Conservation (phyloP, 2,329 filamentous ascomycete species). For the Calycina marina region DNA sequence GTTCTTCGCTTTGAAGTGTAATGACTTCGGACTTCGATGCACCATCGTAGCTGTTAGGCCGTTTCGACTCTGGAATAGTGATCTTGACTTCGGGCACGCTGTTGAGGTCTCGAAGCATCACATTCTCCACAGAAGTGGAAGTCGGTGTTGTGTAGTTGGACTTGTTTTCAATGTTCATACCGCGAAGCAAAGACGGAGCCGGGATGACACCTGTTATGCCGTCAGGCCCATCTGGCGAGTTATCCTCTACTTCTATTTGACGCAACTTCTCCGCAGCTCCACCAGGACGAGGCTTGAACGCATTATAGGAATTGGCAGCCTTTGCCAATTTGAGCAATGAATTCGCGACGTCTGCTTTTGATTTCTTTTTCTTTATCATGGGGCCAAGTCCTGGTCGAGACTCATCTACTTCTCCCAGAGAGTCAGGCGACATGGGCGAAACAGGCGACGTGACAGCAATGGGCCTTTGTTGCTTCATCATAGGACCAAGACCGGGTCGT, state of each 20-base stretch:
- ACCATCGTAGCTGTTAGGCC: conserved; percentile 28
- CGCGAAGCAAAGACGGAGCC: conserved; percentile 43
- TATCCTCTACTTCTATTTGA: conserved; percentile 39
- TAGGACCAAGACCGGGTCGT: conserved; percentile 1
- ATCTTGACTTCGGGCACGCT: conserved; percentile 43
- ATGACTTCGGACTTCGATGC: conserved; percentile 23
- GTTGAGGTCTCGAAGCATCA: conserved; percentile 18
- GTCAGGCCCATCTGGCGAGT: conserved; percentile 56
- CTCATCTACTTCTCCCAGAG: conserved; percentile 14
- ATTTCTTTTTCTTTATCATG: conserved; percentile 75
- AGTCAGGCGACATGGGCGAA: background rate
- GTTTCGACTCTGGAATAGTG: conserved; percentile 31
- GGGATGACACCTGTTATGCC: conserved; percentile 83
- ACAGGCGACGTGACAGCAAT: background rate
- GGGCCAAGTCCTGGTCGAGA: conserved; percentile 69
- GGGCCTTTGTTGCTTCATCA: conserved; percentile 1
- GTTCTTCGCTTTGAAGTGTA: conserved; percentile 17
- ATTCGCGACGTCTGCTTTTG: conserved; percentile 57
- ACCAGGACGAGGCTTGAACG: conserved; percentile 78
- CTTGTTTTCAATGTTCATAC: conserved; percentile 24
- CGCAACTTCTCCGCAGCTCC: conserved; percentile 66
- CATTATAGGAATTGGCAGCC: conserved; percentile 39
- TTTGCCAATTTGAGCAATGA: conserved; percentile 69
- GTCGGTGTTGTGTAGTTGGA: conserved; percentile 20
- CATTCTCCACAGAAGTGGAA: conserved; percentile 6